Percentiles rank a stretch among this genome's conserved stretches.
Conservation (phyloP, 371 early-diverging fungal species). For the Rhizopus delemar region DNA sequence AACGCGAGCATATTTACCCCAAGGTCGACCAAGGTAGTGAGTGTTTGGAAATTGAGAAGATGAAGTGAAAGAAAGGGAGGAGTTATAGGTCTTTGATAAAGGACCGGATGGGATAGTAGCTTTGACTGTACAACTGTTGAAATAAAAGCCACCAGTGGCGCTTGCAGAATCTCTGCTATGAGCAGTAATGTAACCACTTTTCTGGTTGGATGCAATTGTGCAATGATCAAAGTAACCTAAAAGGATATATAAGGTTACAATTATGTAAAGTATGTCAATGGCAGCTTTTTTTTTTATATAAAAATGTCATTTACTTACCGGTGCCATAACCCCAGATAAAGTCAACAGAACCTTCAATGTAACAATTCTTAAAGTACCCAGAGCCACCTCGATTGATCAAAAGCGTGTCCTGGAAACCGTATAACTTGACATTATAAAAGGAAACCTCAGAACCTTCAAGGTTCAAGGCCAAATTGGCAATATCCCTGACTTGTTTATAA, state of each 20-base stretch:
- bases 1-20: slow-evolving; percentile 28
- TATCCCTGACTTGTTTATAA: too few relatives aligned
- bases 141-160: slow-evolving; percentile 18
- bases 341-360: slow-evolving; percentile 41
- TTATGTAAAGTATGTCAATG: too few relatives aligned
- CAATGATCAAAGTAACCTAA: slow-evolving; percentile 19
- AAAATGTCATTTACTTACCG: neutral
- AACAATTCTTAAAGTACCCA: slow-evolving; percentile 33
- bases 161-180: slow-evolving; percentile 13
- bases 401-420: slow-evolving; percentile 19
- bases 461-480: slow-evolving; percentile 17
- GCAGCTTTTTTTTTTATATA: too few relatives aligned
- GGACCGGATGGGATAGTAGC: slow-evolving; percentile 19
- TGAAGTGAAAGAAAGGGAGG: slow-evolving; percentile 11
- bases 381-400: slow-evolving; percentile 21
- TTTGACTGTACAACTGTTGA: slow-evolving; percentile 10
- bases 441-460: slow-evolving; percentile 19
- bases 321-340: slow-evolving; percentile 36
- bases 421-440: slow-evolving; percentile 23
- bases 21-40: slow-evolving; percentile 27
- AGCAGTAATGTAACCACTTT: slow-evolving; percentile 14
- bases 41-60: slow-evolving; percentile 8
- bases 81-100: slow-evolving; percentile 4
- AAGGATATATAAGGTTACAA: neutral
- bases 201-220: slow-evolving; percentile 16